Percentiles rank a stretch among this genome's conserved stretches.
phyloP scores from a whole-genome alignment of 768 basidiomycete species.

The Rhizopogon sp. region DNA sequence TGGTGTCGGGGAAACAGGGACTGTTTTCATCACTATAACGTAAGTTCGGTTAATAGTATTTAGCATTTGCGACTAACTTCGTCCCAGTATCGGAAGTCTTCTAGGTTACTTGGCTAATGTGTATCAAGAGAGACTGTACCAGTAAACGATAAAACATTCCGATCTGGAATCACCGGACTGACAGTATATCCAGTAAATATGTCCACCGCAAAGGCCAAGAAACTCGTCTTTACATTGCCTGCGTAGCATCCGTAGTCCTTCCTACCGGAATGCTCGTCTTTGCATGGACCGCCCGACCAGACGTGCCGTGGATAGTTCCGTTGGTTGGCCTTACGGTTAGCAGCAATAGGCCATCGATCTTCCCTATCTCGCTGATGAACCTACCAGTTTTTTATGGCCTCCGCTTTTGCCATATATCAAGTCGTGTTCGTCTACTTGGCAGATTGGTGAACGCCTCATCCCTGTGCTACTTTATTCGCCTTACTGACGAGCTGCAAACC shows the following conservation, averaged over 20 bases:
- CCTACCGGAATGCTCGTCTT: constrained; percentile 68
- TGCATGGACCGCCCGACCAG: constrained; percentile 56
- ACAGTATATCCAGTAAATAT: constrained; percentile 23
- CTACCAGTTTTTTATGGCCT: constrained; percentile 44
- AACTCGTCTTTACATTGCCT: constrained; percentile 56
- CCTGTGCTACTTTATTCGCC: background rate
- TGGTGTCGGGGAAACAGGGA: constrained; percentile 52
- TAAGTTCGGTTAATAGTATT: constrained; percentile 21
- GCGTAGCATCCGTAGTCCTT: constrained; percentile 47
- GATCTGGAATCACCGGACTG: constrained; percentile 13
- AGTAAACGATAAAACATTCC: constrained; percentile 25
- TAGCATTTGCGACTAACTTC: background rate
- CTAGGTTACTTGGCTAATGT: constrained; percentile 43
- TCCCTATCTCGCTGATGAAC: background rate
- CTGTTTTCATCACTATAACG: constrained; percentile 55
- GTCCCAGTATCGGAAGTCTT: constrained; percentile 47
- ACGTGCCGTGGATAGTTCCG: constrained; percentile 54
- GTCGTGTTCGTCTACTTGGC: constrained; percentile 57
- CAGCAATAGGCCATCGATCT: background rate
- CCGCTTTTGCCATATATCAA: constrained; percentile 51
- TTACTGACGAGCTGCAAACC: background rate
- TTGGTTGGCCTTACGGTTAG: constrained; percentile 22
- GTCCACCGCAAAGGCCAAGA: constrained; percentile 37
- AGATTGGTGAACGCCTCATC: constrained; percentile 42
- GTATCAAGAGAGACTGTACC: constrained; percentile 47